These are phyloP conservation scores for Sporothrix brasiliensis DNA, from an alignment of 2,329 filamentous ascomycete species.

Conservation along the genomic window DNA sequence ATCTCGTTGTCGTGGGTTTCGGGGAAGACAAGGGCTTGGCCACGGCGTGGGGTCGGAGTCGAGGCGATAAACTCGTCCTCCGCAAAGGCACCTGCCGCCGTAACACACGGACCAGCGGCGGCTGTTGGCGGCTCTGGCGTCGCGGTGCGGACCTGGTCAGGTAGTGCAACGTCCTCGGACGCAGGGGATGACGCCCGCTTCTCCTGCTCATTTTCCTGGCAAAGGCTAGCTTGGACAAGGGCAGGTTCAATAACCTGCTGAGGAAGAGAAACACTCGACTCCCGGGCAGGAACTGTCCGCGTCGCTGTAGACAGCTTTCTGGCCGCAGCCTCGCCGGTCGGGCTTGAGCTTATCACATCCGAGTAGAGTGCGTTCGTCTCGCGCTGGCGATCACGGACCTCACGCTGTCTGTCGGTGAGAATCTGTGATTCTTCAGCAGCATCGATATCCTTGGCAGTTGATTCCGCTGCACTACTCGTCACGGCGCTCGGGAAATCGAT, in stretches of 20 bases:
- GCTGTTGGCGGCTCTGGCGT: conserved; percentile 49
- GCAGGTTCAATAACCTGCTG: conserved; percentile 14
- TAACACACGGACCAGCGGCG: neutral
- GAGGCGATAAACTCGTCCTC: conserved; percentile 61
- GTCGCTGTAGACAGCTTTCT: neutral
- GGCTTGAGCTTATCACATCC: conserved; percentile 62
- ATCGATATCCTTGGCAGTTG: neutral
- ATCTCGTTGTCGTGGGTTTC: conserved; percentile 45
- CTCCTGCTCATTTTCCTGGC: conserved; percentile 22
- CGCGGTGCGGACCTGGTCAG: conserved; percentile 41
- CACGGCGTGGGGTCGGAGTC: conserved; percentile 63
- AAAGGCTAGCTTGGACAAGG: conserved; percentile 23
- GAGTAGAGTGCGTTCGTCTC: conserved; percentile 69
- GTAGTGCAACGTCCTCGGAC: conserved; percentile 28
- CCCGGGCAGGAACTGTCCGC: conserved; percentile 24
- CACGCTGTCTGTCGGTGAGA: conserved; percentile 77
- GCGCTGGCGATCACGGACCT: conserved; percentile 73
- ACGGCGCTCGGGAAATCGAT: conserved; percentile 60
- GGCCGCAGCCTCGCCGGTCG: conserved; percentile 36
- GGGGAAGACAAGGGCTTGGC: conserved; percentile 53
- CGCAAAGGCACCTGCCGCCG: conserved; percentile 43
- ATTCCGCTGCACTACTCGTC: conserved; percentile 45
- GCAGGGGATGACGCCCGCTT: neutral
- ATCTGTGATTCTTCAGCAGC: conserved; percentile 63
- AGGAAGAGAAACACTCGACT: neutral